Evolutionary conservation across 108 stramenopile genomes (phyloP).

Genomic region (Mediolabrus comicus): DNA sequence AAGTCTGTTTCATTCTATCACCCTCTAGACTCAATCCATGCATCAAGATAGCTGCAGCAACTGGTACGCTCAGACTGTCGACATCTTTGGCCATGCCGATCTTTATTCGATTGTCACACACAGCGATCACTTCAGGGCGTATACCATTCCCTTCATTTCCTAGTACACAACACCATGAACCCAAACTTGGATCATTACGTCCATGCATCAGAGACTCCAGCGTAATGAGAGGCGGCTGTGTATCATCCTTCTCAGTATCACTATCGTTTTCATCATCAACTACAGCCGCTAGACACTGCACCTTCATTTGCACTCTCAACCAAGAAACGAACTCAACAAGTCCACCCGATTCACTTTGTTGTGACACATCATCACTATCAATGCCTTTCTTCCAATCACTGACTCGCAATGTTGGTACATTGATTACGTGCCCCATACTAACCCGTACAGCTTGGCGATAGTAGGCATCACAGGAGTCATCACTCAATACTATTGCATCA

Average conservation of each 20-base stretch:
- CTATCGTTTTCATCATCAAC: conserved; percentile 48
- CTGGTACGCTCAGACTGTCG: conserved; percentile 67
- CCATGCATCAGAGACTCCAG: conserved; percentile 26
- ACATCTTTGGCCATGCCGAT: conserved; percentile 67
- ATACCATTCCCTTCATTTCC: conserved; percentile 81
- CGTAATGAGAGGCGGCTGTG: conserved; percentile 24
- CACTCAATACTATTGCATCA: conserved; percentile 66
- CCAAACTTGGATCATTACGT: not conserved
- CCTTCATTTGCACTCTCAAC: conserved; percentile 30
- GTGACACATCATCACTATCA: not conserved
- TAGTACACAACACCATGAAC: conserved; percentile 70
- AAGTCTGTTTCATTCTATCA: no score
- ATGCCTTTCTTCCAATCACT: conserved; percentile 43
- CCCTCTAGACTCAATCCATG: conserved; percentile 49
- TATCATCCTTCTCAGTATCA: conserved; percentile 18
- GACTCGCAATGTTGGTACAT: conserved; percentile 61
- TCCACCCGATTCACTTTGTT: not conserved
- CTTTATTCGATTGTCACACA: conserved; percentile 45
- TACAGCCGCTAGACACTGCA: conserved; percentile 64
- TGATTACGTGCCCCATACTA: conserved; percentile 76
- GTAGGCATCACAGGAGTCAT: conserved; percentile 77
- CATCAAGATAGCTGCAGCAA: conserved; percentile 72
- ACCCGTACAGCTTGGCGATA: conserved; percentile 73
- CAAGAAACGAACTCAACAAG: conserved; percentile 33
- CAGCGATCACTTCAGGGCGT: conserved; percentile 43